A percentile compares a stretch with the other conserved stretches of the same genome.
Conservation (phyloP, 805 yeast genomes). For the Hyphopichia homilentoma region DNA sequence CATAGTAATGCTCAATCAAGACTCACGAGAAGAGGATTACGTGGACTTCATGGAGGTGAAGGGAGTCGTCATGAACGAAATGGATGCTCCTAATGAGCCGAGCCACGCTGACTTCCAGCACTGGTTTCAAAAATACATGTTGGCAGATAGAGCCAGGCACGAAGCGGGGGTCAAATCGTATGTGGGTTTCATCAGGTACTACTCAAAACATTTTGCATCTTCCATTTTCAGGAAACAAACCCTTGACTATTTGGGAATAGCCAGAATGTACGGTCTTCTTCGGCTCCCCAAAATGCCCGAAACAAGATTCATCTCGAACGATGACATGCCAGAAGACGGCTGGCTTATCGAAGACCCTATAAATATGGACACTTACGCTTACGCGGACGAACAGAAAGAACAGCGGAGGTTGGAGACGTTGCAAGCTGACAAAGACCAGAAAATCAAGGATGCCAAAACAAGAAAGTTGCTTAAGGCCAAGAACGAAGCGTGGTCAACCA, state of each 20-base stretch:
- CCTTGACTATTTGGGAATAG: slow-evolving; percentile 69
- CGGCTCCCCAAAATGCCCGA: slow-evolving; percentile 97
- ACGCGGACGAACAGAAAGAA: slow-evolving; percentile 65
- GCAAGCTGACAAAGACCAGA: slow-evolving; percentile 40
- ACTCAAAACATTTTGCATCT: slow-evolving; percentile 81
- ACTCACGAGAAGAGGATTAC: slow-evolving; percentile 75
- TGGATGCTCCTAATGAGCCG: slow-evolving; percentile 23
- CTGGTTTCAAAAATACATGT: slow-evolving; percentile 48
- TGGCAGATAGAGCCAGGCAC: slow-evolving; percentile 74
- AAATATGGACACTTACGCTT: slow-evolving; percentile 65
- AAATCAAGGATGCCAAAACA: slow-evolving; percentile 35
- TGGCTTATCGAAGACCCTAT: slow-evolving; percentile 58
- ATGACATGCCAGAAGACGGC: slow-evolving; percentile 63
- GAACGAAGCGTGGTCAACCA: slow-evolving; percentile 80
- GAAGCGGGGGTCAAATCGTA: slow-evolving; percentile 78
- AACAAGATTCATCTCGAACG: slow-evolving; percentile 45
- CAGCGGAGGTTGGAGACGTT: slow-evolving; percentile 54
- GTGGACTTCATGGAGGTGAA: slow-evolving; percentile 77
- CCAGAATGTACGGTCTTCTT: slow-evolving; percentile 72
- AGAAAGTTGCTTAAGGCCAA: slow-evolving; percentile 45
- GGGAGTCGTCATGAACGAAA: slow-evolving; percentile 46
- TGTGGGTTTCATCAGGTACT: slow-evolving; percentile 79
- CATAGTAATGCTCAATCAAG: slow-evolving; percentile 64
- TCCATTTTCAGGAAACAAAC: slow-evolving; percentile 78
- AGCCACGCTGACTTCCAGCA: slow-evolving; percentile 25